A percentile compares a stretch with the other conserved stretches of the same genome.
These are phyloP conservation scores for Diaporthe longicolla DNA, from an alignment of 2,329 filamentous ascomycete species.

Conservation along the genomic window DNA sequence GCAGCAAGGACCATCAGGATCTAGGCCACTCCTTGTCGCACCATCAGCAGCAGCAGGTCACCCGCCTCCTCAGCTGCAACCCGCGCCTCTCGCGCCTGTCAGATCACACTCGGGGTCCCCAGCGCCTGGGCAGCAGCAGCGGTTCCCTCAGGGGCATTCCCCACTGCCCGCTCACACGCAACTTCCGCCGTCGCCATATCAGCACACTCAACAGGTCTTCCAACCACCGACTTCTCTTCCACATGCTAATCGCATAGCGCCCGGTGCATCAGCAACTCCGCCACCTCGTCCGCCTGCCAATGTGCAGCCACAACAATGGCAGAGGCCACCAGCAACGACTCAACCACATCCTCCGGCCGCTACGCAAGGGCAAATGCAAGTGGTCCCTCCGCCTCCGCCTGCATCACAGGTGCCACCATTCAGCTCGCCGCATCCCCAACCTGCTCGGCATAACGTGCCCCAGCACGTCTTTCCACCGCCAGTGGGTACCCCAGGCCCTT, in stretches of 20 bases:
- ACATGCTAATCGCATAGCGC: constrained; percentile 32
- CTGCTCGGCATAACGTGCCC: constrained; percentile 43
- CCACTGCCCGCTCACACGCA: constrained; percentile 35
- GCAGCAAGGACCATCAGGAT: constrained; percentile 29
- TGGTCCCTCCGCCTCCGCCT: constrained; percentile 16
- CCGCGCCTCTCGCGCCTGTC: constrained; percentile 46
- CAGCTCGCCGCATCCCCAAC: constrained; percentile 42
- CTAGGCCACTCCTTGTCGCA: constrained; percentile 50
- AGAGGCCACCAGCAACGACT: constrained; percentile 32
- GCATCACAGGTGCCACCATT: constrained; percentile 42
- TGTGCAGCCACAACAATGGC: constrained; percentile 36
- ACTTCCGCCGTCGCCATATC: constrained; percentile 38
- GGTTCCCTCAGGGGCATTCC: constrained; percentile 33
- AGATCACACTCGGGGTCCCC: constrained; percentile 49
- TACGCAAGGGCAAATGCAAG: constrained; percentile 29
- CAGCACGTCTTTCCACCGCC: constrained; percentile 38
- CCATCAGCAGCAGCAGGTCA: constrained; percentile 53
- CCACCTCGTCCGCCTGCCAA: constrained; percentile 37
- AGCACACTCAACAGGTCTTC: constrained; percentile 39
- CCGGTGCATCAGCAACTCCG: constrained; percentile 33
- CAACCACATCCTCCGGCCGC: constrained; percentile 16
- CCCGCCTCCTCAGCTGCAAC: constrained; percentile 48
- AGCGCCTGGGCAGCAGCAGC: constrained; percentile 44
- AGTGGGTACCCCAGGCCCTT: constrained; percentile 33
- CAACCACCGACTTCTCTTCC: constrained; percentile 34